phyloP scores from a whole-genome alignment of 2,329 filamentous ascomycete species.

The Fusarium tricinctum region DNA sequence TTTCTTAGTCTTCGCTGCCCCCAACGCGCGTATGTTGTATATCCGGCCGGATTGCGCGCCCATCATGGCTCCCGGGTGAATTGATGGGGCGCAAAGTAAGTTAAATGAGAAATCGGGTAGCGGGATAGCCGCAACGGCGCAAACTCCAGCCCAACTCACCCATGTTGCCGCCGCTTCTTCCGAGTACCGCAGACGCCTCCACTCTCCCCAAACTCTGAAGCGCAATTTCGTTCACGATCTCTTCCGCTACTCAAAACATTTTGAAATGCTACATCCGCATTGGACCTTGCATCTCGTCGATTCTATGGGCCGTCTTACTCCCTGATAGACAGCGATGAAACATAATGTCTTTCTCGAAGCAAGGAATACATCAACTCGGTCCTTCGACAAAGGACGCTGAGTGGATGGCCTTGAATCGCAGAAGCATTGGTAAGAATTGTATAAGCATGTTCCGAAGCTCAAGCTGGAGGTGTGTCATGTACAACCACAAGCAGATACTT shows the following conservation, averaged over 20 bases:
- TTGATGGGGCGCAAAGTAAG: constrained; percentile 26
- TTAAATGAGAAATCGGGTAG: constrained; percentile 24
- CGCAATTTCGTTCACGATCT: constrained; percentile 29
- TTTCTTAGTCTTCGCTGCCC: constrained; percentile 28
- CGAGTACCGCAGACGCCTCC: constrained; percentile 10
- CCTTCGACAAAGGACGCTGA: constrained; percentile 28
- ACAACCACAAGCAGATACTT: constrained; percentile 85
- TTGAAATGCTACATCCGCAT: constrained; percentile 26
- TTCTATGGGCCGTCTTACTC: constrained; percentile 27
- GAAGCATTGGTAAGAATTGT: constrained; percentile 38
- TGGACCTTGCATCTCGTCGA: constrained; percentile 25
- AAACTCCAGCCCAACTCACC: constrained; percentile 36
- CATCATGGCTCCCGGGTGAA: constrained; percentile 17
- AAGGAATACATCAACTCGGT: constrained; percentile 14
- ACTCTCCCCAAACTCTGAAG: constrained; percentile 13
- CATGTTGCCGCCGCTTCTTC: constrained; percentile 22
- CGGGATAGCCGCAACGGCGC: constrained; percentile 33
- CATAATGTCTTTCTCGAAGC: constrained; percentile 15
- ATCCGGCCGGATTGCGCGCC: constrained; percentile 27
- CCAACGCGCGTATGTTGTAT: constrained; percentile 30
- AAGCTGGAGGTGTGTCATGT: constrained; percentile 83
- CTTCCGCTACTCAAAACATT: constrained; percentile 28
- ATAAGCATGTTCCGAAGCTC: constrained; percentile 43
- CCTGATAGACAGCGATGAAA: constrained; percentile 24
- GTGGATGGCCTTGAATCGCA: constrained; percentile 20